These are phyloP conservation scores for Fusarium sp. DNA, from an alignment of 2,329 filamentous ascomycete genomes.

Conservation along the genomic window DNA sequence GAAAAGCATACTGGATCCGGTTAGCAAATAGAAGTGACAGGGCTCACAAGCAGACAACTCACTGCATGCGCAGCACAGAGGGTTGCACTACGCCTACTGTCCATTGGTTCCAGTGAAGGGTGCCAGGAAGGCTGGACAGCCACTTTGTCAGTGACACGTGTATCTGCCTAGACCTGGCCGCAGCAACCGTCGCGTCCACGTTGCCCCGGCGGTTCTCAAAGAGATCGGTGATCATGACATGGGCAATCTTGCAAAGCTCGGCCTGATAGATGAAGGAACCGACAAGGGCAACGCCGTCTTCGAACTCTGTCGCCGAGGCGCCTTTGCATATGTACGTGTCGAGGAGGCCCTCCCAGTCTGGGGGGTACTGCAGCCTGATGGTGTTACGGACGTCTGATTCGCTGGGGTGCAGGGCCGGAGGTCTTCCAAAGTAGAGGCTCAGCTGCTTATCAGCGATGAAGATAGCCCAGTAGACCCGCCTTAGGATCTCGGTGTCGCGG, in stretches of 20 bases:
- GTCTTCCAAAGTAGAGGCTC: constrained; percentile 66
- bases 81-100: constrained; percentile 62
- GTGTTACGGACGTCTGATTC: constrained; percentile 66
- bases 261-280: constrained; percentile 64
- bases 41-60: constrained; percentile 31
- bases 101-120: constrained; percentile 68
- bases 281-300: constrained; percentile 62
- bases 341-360: constrained; percentile 63
- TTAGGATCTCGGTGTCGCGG: constrained; percentile 63
- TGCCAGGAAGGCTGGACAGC: constrained; percentile 62
- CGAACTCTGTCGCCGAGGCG: constrained; percentile 62
- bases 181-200: constrained; percentile 58
- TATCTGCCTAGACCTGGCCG: constrained; percentile 61
- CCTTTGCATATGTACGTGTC: constrained; percentile 64
- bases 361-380: constrained; percentile 64
- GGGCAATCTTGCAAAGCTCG: constrained; percentile 65
- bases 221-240: constrained; percentile 65
- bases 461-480: constrained; percentile 66
- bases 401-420: constrained; percentile 64
- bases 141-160: constrained; percentile 64
- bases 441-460: constrained; percentile 67
- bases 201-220: constrained; percentile 64
- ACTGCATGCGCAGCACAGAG: constrained; percentile 65
- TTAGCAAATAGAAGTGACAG: constrained; percentile 31
- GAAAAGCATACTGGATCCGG: constrained; percentile 59